Evolutionary conservation across 352 stramenopile species (phyloP), one percentile per base, ranked within the genome.

Genomic region (Phytophthora sp.): DNA sequence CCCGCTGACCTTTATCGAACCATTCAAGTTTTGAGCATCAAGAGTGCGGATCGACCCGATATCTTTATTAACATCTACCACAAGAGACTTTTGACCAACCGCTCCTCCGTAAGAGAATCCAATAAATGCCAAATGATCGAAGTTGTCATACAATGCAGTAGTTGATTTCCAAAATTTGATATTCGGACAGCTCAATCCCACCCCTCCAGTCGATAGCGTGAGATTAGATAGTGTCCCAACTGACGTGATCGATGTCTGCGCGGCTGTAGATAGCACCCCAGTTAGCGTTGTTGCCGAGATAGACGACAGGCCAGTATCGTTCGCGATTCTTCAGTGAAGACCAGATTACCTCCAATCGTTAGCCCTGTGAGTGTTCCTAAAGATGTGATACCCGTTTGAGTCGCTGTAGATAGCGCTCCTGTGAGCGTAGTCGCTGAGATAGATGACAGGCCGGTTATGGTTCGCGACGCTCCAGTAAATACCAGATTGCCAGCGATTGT

Each of bases 171-270:
- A 44, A n/a, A 44, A 44, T 24, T 44, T 44, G 17, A 44, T 7
- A 27, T 44, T 44, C n/a, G 37, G 37, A 6, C 12, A 27, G 2
- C 6, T 2, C 2, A 44, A 28, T 28, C 37, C 20, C 4, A 18
- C 27, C 15, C 20, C 20, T 26, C 1, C 38, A 15, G 38, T 45
- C 2, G 27, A 41, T 18, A 52, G n/a, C 9, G 44, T 52, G 3
- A 56, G n/a, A 30, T 43, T 31, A 2, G 21, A 28, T 46, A 56
- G 34, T 5, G 18, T 56, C 11, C 45, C 45, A 23, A 54, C 28
- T 17, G 32, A 26, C 5, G 48, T 55, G 4, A 55, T 55, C 1
- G 7, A 2, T 3, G 42, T 35, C 12, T 32, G 42, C 21, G n/a
- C n/a, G n/a, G n/a, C n/a, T n/a, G n/a, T n/a, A n/a, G n/a, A n/a